Evolutionary conservation across 2,329 filamentous ascomycete species (phyloP), one percentile per base, ranked within the genome.

Genomic region (Macrophomina phaseolina): DNA sequence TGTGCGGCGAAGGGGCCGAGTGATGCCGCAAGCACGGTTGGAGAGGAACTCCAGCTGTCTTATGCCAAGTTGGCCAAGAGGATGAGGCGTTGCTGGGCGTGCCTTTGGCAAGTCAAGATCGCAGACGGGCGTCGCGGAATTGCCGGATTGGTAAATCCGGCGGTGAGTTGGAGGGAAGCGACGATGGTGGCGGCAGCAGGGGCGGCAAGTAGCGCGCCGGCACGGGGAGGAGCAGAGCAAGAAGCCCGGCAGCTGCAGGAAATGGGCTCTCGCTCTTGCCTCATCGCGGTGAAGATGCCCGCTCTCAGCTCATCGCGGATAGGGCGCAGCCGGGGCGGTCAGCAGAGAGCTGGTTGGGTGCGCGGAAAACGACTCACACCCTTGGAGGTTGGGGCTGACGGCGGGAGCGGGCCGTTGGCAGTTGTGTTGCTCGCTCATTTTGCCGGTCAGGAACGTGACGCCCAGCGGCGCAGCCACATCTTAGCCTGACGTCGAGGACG

Each of bases 1-100:
- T 36, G 52, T 16, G 23, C 23, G 48, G 45, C 45, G 45, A 14
- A 18, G 5, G 45, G n/a, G 46, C 5, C 46, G n/a, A 49, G 23
- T 12, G 23, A 49, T 12, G 49, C 49, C 12, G 49, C 7, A 14
- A 23, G 42, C 16, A 14, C 42, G 42, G 11, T 45, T 14, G 49
- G 52, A 38, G n/a, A 36, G 14, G 52, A 38, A 55, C 18, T 55
- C 23, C 32, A 55, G 38, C 38, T 38, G n/a, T 55, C 52, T 55
- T 55, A 55, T 55, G 52, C 52, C 52, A 55, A 55, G 52, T 52
- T 38, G 52, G 52, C 52, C 52, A 55, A 55, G 52, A 53, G 12
- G 49, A 38, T 38, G 34, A 55, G 52, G 52, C 52, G 52, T 55
- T 38, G 52, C 52, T 55, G 52, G 32, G 52, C 49, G 49, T 18